These are phyloP conservation scores for Diospyros kaki DNA, from an alignment of 148 eudicot species.

Conservation along the genomic window DNA sequence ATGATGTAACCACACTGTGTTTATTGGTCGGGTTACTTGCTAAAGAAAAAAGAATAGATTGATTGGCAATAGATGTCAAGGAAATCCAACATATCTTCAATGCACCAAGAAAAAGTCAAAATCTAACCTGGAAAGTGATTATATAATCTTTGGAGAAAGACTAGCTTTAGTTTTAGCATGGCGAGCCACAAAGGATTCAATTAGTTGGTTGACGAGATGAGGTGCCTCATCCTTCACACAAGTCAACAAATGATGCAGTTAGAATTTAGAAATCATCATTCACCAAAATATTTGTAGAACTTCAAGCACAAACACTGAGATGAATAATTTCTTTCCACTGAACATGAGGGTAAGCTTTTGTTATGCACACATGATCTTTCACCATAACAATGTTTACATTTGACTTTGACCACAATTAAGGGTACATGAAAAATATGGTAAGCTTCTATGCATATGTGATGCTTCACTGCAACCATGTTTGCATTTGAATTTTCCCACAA, in stretches of 20 bases:
- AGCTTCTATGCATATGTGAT: neutral
- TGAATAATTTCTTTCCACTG: too few species aligned
- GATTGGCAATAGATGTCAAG: neutral
- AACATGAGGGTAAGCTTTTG: too few species aligned
- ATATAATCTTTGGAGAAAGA: neutral
- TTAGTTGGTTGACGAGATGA: conserved; percentile 75
- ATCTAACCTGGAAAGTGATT: conserved; percentile 12
- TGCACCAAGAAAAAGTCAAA: neutral
- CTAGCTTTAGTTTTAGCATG: conserved; percentile 37
- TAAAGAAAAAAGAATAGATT: neutral
- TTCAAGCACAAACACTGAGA: neutral
- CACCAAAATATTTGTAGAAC: neutral
- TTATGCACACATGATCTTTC: too few species aligned
- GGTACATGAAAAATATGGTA: neutral
- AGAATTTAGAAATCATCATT: neutral
- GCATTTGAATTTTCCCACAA: neutral
- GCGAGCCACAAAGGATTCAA: conserved; percentile 72
- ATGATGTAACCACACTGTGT: too few species aligned
- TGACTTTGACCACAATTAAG: neutral
- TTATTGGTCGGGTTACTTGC: too few species aligned
- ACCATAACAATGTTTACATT: too few species aligned
- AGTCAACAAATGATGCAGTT: conserved; percentile 10
- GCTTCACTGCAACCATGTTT: neutral
- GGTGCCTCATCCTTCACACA: conserved; percentile 86
- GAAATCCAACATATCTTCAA: neutral